phyloP scores from a whole-genome alignment of 495 filamentous ascomycete genomes.

The Neurospora sublineolata region DNA sequence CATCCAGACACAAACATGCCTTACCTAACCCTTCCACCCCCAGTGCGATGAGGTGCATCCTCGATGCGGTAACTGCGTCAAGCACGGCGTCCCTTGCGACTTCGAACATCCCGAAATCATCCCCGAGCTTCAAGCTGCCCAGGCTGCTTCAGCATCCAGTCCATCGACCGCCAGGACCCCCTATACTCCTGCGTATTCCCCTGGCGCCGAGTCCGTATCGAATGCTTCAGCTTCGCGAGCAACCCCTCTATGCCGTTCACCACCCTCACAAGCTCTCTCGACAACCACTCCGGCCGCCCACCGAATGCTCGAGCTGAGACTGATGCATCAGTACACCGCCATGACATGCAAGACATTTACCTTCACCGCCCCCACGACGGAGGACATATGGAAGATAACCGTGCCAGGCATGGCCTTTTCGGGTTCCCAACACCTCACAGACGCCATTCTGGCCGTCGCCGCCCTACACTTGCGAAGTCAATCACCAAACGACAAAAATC shows the following conservation, averaged over 20 bases:
- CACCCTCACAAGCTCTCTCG: slow-evolving; percentile 23
- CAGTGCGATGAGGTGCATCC: slow-evolving; percentile 56
- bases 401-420: slow-evolving; percentile 45
- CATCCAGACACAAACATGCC: background rate
- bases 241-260: slow-evolving; percentile 29
- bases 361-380: slow-evolving; percentile 33
- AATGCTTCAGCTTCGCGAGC: slow-evolving; percentile 21
- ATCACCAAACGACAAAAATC: slow-evolving; percentile 36
- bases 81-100: slow-evolving; percentile 52
- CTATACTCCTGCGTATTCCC: slow-evolving; percentile 17
- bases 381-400: slow-evolving; percentile 41
- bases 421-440: slow-evolving; percentile 39
- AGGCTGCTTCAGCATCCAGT: slow-evolving; percentile 6
- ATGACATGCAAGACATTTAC: slow-evolving; percentile 42
- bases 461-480: slow-evolving; percentile 42
- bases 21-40: slow-evolving; percentile 1
- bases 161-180: slow-evolving; percentile 14
- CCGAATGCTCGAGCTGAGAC: slow-evolving; percentile 39
- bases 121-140: slow-evolving; percentile 20
- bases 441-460: slow-evolving; percentile 45
- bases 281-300: slow-evolving; percentile 26
- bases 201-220: slow-evolving; percentile 13
- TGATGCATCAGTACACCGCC: slow-evolving; percentile 46
- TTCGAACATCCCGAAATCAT: slow-evolving; percentile 39
- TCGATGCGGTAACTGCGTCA: slow-evolving; percentile 48